Percentiles rank a stretch among this genome's conserved stretches.
These are phyloP conservation scores for Ceratopteris richardii DNA, from an alignment of 75 land plant genomes.

Conservation along the genomic window DNA sequence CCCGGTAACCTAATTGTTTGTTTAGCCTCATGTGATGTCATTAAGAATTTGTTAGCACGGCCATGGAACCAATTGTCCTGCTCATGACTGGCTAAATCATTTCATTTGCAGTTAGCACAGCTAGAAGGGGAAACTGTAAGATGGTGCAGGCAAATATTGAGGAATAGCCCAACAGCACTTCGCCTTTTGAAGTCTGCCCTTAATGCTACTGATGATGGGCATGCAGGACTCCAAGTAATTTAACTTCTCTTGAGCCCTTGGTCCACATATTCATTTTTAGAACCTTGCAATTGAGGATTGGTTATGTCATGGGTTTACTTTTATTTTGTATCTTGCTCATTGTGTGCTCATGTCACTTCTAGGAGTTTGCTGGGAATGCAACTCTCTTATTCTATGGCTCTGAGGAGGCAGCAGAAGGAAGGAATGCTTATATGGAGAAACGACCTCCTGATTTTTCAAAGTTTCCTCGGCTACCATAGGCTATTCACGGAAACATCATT, in stretches of 20 bases:
- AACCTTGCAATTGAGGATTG: too few species aligned
- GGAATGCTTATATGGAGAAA: conserved; percentile 60
- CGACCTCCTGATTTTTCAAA: conserved; percentile 78
- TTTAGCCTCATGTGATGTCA: background rate
- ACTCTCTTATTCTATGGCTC: conserved; percentile 82
- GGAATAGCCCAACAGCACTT: conserved; percentile 88
- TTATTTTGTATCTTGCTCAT: background rate
- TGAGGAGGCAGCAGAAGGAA: conserved; percentile 85
- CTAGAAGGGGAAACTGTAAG: conserved; percentile 78
- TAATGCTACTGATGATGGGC: conserved; percentile 95
- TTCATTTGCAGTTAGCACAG: conserved; percentile 49
- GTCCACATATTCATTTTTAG: too few species aligned
- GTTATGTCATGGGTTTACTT: too few species aligned
- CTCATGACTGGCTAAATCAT: background rate
- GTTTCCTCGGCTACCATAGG: conserved; percentile 61
- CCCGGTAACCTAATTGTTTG: conserved; percentile 36
- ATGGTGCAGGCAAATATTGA: conserved; percentile 87
- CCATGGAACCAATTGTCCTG: background rate
- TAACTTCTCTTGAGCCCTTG: too few species aligned
- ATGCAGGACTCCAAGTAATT: conserved; percentile 79
- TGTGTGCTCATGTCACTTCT: background rate
- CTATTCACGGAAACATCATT: too few species aligned
- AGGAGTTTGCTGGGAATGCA: conserved; percentile 86
- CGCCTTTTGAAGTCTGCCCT: conserved; percentile 80
- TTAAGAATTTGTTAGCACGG: background rate